Percentiles rank a stretch among this genome's conserved stretches.
Evolutionary conservation across 192 early-diverging fungal genomes (phyloP).

Genomic region (Entomortierella lignicola): DNA sequence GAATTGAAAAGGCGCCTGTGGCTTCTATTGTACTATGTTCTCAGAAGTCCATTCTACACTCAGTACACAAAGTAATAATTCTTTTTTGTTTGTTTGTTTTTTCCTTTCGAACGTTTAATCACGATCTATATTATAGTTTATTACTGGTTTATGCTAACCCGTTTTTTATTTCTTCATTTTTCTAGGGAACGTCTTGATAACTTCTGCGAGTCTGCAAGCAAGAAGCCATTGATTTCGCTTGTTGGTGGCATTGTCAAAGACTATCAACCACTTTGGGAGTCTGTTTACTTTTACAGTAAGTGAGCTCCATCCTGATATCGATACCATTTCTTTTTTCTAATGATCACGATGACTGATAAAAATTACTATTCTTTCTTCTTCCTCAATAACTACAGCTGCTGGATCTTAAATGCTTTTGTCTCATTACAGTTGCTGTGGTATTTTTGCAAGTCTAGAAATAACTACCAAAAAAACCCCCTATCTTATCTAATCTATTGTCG

Average conservation of each 20-base stretch:
- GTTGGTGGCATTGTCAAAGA: slow-evolving; percentile 83
- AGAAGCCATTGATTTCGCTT: slow-evolving; percentile 82
- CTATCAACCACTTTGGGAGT: slow-evolving; percentile 92
- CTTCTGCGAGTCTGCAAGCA: slow-evolving; percentile 72
- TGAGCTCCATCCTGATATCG: neutral
- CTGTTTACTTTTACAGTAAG: slow-evolving; percentile 88
- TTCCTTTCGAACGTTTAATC: neutral
- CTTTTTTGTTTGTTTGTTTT: neutral
- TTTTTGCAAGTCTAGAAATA: too few species aligned
- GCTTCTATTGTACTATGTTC: slow-evolving; percentile 83
- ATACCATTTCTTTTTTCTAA: neutral
- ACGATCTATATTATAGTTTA: too few species aligned
- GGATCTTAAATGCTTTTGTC: slow-evolving; percentile 24
- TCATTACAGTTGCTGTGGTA: too few species aligned
- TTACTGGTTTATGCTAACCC: too few species aligned
- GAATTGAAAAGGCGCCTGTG: slow-evolving; percentile 80
- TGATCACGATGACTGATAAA: neutral
- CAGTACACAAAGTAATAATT: slow-evolving; percentile 74
- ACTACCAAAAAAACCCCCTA: too few species aligned
- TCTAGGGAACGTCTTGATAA: slow-evolving; percentile 69
- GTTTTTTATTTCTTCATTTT: neutral
- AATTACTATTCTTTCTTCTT: neutral
- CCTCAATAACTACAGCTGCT: slow-evolving; percentile 8
- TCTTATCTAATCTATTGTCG: too few species aligned
- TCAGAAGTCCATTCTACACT: slow-evolving; percentile 88